Conservation (phyloP, 352 stramenopile genomes). For the Phytophthora idaei region DNA sequence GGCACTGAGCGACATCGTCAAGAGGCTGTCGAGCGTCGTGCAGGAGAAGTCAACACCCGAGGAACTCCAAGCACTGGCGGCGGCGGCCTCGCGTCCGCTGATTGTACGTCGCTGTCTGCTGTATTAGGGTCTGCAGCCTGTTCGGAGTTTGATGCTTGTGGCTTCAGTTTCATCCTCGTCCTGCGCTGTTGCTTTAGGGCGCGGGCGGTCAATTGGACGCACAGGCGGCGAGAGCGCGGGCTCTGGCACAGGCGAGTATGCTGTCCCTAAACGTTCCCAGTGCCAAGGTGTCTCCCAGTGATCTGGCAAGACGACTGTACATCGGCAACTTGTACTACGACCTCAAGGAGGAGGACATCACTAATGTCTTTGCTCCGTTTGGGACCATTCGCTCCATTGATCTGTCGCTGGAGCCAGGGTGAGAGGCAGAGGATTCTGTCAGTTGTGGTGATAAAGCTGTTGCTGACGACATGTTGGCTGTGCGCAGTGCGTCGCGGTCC, state of each 20-base stretch:
- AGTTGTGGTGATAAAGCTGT: background rate
- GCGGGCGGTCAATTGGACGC: conserved; percentile 49
- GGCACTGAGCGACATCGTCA: conserved; percentile 65
- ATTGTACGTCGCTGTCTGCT: conserved; percentile 34
- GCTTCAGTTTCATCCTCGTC: conserved; percentile 54
- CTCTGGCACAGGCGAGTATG: conserved; percentile 73
- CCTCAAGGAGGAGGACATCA: conserved; percentile 81
- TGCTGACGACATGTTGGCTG: conserved; percentile 11
- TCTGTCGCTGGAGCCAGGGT: conserved; percentile 80
- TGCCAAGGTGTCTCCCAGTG: conserved; percentile 53
- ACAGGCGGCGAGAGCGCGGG: conserved; percentile 59
- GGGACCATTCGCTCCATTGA: conserved; percentile 76
- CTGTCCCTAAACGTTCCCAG: conserved; percentile 61
- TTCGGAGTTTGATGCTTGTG: conserved; percentile 35
- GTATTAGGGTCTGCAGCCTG: conserved; percentile 7
- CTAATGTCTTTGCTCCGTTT: conserved; percentile 68
- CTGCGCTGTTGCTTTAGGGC: conserved; percentile 48
- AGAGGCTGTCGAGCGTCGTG: conserved; percentile 66
- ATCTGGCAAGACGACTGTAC: conserved; percentile 77
- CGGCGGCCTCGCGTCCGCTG: conserved; percentile 24
- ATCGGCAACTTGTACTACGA: conserved; percentile 87
- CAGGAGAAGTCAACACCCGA: conserved; percentile 61
- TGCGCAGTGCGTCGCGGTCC: conserved; percentile 56
- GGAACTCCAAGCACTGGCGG: conserved; percentile 35
- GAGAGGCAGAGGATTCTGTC: background rate